Evolutionary conservation across 148 eudicot species (phyloP).

Genomic region (Suaeda aralocaspica): DNA sequence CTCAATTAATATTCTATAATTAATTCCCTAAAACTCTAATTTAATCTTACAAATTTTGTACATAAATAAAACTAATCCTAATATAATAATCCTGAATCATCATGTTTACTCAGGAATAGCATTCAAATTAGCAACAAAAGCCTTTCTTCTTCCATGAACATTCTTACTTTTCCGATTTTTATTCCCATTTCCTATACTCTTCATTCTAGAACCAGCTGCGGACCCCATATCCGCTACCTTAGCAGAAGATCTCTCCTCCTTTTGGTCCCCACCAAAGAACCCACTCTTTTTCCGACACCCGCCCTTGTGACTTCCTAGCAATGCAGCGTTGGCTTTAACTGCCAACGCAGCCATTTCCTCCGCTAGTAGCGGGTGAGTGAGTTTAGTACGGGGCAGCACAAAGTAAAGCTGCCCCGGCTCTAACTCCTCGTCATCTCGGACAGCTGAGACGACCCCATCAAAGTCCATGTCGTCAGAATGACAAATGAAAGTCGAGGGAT

Average conservation of each 20-base stretch:
- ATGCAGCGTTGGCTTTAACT: constrained; percentile 77
- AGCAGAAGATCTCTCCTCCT: constrained; percentile 10
- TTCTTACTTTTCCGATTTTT: neutral
- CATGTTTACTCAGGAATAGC: constrained; percentile 53
- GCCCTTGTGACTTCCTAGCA: constrained; percentile 40
- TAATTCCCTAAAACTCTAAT: neutral
- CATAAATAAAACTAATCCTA: neutral
- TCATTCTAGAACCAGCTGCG: constrained; percentile 11
- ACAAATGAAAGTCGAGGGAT: constrained; percentile 33
- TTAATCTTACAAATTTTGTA: neutral
- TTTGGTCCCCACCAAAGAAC: constrained; percentile 24
- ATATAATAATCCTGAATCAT: too few species aligned
- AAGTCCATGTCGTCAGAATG: constrained; percentile 91
- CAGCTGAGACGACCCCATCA: constrained; percentile 48
- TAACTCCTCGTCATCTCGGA: constrained; percentile 55
- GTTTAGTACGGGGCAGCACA: constrained; percentile 52
- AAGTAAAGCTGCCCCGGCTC: constrained; percentile 76
- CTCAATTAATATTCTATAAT: neutral
- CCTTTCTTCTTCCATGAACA: constrained; percentile 31
- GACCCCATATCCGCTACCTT: constrained; percentile 36
- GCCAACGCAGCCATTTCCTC: constrained; percentile 97
- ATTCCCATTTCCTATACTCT: constrained; percentile 11
- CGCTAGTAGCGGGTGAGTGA: constrained; percentile 44
- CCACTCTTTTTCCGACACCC: constrained; percentile 31
- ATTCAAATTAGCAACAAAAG: constrained; percentile 41